These are phyloP conservation scores for Teunomyces stri DNA, from an alignment of 805 yeast genomes.

Conservation along the genomic window DNA sequence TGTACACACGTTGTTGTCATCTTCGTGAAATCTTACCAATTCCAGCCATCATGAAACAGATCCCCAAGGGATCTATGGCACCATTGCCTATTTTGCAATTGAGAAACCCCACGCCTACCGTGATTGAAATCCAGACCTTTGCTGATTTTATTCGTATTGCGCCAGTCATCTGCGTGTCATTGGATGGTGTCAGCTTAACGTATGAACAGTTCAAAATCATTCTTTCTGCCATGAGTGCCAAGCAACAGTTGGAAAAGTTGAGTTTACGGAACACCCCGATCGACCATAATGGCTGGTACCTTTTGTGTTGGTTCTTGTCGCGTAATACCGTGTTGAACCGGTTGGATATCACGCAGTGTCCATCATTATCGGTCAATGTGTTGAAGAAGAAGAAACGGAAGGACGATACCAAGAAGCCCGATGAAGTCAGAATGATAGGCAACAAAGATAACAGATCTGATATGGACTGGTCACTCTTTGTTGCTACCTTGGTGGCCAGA, in stretches of 20 bases:
- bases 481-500: conserved; percentile 63
- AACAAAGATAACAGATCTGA: conserved; percentile 59
- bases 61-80: conserved; percentile 72
- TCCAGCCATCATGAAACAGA: conserved; percentile 81
- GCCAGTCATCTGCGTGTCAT: conserved; percentile 68
- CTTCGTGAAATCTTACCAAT: conserved; percentile 88
- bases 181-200: conserved; percentile 77
- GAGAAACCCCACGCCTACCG: conserved; percentile 84
- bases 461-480: conserved; percentile 80
- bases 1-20: conserved; percentile 93
- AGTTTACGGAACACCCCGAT: conserved; percentile 78
- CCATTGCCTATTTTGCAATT: conserved; percentile 72
- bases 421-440: conserved; percentile 42
- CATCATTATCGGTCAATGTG: conserved; percentile 44
- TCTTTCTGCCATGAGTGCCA: conserved; percentile 66
- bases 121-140: conserved; percentile 83
- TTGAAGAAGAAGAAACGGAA: conserved; percentile 36
- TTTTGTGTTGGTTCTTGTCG: conserved; percentile 71
- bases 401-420: conserved; percentile 23
- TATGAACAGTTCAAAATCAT: conserved; percentile 74
- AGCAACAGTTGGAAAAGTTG: conserved; percentile 65
- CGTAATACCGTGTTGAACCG: conserved; percentile 56
- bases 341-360: conserved; percentile 72
- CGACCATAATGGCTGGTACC: conserved; percentile 71
- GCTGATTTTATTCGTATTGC: conserved; percentile 86